A percentile compares a stretch with the other conserved stretches of the same genome.
Evolutionary conservation across 2,329 filamentous ascomycete genomes (phyloP).

Genomic region (Colletotrichum coccodes): DNA sequence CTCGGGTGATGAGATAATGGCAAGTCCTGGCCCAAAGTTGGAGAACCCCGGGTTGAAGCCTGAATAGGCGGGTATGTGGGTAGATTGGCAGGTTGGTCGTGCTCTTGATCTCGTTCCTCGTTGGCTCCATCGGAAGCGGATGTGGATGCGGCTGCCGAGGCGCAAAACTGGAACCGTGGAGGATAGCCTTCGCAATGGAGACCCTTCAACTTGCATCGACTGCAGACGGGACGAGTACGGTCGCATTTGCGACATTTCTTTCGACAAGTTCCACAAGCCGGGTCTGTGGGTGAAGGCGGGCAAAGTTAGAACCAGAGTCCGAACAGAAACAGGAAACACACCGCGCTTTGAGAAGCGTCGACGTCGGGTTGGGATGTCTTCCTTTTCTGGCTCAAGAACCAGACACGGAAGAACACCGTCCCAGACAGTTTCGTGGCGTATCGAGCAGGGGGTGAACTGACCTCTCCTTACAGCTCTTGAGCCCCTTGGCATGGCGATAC

Average conservation of each 20-base stretch:
- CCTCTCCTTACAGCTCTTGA: conserved; percentile 25
- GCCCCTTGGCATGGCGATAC: conserved; percentile 7
- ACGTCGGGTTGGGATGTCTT: neutral
- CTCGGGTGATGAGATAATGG: neutral
- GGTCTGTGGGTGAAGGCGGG: conserved; percentile 34
- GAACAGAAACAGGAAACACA: conserved; percentile 2
- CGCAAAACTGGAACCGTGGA: conserved; percentile 41
- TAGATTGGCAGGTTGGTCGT: neutral
- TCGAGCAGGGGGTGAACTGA: neutral
- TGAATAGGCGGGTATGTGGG: neutral
- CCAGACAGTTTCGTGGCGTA: neutral
- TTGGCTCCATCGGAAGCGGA: conserved; percentile 33
- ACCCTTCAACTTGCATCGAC: conserved; percentile 41
- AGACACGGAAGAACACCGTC: neutral
- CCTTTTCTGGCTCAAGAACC: neutral
- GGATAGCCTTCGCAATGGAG: conserved; percentile 44
- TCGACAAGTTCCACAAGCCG: conserved; percentile 43
- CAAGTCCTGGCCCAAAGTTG: neutral
- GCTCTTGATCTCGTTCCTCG: neutral
- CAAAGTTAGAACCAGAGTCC: neutral
- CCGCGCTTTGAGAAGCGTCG: neutral
- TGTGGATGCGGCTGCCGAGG: conserved; percentile 30
- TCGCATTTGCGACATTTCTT: conserved; percentile 46
- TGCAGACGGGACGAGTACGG: conserved; percentile 40
- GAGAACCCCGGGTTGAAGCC: neutral